Base-by-base conservation (phyloP, 805 yeast species). In the Tetrapisispora pingtungensis region DNA sequence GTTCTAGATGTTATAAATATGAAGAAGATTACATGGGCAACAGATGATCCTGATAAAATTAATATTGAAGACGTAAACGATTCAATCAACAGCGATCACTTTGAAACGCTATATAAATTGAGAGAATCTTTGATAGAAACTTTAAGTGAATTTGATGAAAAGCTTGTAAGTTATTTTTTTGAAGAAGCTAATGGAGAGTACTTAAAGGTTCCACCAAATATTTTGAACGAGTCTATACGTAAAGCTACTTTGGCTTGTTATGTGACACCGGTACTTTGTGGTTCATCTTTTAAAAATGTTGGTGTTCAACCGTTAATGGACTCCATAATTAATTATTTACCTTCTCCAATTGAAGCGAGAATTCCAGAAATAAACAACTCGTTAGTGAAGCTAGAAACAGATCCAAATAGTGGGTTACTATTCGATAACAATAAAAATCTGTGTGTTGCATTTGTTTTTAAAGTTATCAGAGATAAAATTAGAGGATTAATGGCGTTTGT, bases 221-320 rank as follows among this genome's bases (percentile, higher is more conserved):
- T 75, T 1, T 64, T 93, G n/a, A 74, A 72, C 36, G 53, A 58
- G 14, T 81, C 95, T 0, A 71, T 93, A 7, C 69, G 84, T 42
- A 67, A 65, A 20, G 78, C 84, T 2, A 84, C 96, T 0, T 50
- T 86, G 7, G 59, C 61, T 1, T 72, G 74, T 40, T 62, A 66
- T 33, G 71, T 85, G 1, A 74, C 81, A 0, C 97, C 98, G 0
- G 84, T 93, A 0, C 65, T 89, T 32, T 88, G 97, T 63, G 98
- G 98, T 12, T 84, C 97, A 1, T 84, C 96, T 44, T 93, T 90
- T 65, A 75, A 73, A 52, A 90, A 90, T 60, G 84, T 90, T 38
- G 98, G 98, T 22, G 95, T 93, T 2, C 97, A 93, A 59, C 96
- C 97, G 1, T 67, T 93, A 40, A 65, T 93, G 64, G 97, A 90